Evolutionary conservation across 345 rosid species (phyloP).

Genomic region (Citrus australasica): DNA sequence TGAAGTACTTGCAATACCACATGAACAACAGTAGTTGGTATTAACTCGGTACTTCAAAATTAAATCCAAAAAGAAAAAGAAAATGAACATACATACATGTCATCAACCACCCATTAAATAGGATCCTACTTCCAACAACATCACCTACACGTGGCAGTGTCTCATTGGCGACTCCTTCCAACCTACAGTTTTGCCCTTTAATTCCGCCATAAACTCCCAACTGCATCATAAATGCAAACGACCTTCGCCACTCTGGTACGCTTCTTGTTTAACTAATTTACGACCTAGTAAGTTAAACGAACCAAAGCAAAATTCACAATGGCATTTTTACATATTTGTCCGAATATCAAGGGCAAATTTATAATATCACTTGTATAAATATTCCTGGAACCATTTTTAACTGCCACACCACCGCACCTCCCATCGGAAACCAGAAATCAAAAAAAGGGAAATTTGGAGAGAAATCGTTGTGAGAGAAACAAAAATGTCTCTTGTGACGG

Average conservation of each 20-base stretch:
- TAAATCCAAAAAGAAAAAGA: neutral
- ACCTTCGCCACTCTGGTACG: neutral
- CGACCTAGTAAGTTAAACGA: neutral
- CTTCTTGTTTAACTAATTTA: constrained; percentile 6
- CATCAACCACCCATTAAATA: neutral
- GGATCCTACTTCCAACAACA: neutral
- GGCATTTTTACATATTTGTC: neutral
- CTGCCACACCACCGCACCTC: neutral
- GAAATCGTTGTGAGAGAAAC: neutral
- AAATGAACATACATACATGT: neutral
- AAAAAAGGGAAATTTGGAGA: neutral
- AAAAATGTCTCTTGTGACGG: constrained; percentile 61
- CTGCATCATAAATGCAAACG: constrained; percentile 11
- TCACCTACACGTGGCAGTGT: neutral
- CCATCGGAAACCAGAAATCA: neutral
- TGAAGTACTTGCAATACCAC: no score
- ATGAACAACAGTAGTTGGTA: no score
- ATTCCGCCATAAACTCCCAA: constrained; percentile 27
- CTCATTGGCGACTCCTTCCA: constrained; percentile 3
- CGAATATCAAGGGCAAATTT: neutral
- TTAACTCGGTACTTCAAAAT: no score
- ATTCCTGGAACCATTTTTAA: no score
- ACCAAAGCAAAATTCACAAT: neutral
- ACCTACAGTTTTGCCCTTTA: constrained; percentile 4
- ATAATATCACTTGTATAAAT: neutral